A percentile compares a stretch with the other conserved stretches of the same genome.
These are phyloP conservation scores for Castanospermum australe DNA, from an alignment of 306 rosid genomes.

Conservation along the genomic window DNA sequence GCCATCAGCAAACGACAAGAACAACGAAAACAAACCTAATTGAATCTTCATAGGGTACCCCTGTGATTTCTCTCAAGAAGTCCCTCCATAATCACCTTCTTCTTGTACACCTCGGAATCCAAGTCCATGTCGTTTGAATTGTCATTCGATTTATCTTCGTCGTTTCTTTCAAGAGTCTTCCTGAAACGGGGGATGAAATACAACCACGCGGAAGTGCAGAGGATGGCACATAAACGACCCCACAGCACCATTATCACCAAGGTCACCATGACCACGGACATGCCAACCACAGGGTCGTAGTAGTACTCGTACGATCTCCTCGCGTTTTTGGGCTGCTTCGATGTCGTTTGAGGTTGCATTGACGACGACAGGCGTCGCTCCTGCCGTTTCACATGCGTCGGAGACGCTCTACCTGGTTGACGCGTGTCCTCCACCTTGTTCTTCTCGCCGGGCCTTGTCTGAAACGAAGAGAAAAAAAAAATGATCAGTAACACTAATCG, in stretches of 20 bases:
- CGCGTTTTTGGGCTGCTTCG: neutral
- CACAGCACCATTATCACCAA: constrained; percentile 52
- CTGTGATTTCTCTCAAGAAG: constrained; percentile 44
- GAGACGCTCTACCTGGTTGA: constrained; percentile 25
- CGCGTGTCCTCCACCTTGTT: constrained; percentile 34
- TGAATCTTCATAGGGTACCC: neutral
- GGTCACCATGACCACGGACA: constrained; percentile 53
- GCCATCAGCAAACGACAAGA: neutral
- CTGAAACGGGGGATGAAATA: constrained; percentile 48
- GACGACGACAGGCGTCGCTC: constrained; percentile 2
- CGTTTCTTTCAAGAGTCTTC: neutral
- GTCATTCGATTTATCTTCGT: neutral
- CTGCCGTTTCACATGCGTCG: constrained; percentile 18
- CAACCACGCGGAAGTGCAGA: constrained; percentile 67
- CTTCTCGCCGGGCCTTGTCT: constrained; percentile 36
- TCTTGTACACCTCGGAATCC: constrained; percentile 44
- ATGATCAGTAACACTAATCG: neutral
- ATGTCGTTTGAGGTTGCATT: neutral
- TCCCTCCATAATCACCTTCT: constrained; percentile 45
- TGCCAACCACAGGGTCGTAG: constrained; percentile 48
- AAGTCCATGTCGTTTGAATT: constrained; percentile 16
- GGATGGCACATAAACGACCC: constrained; percentile 73
- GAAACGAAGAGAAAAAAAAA: neutral
- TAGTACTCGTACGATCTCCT: neutral
- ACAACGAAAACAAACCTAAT: neutral